phyloP scores from a whole-genome alignment of 23 red algal genomes.

The Gracilaria gracilis region DNA sequence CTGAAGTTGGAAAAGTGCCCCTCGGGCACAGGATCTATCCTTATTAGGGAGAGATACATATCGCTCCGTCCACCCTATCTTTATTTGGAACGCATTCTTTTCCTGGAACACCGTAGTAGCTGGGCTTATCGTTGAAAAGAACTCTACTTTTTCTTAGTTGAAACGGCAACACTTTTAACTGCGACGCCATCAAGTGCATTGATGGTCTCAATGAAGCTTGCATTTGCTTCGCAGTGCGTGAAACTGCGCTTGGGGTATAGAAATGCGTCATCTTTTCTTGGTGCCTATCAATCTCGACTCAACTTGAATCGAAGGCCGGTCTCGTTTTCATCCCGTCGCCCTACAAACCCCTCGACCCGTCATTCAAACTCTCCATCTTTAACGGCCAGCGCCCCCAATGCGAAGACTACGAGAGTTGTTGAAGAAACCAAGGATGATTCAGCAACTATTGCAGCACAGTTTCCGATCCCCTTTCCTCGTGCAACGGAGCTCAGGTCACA shows the following conservation, averaged over 20 bases:
- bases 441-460: background rate
- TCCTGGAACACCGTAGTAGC: too few relatives aligned
- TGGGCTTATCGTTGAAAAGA: too few relatives aligned
- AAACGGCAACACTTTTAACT: too few relatives aligned
- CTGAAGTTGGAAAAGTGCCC: too few relatives aligned
- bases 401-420: background rate
- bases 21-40: too few relatives aligned
- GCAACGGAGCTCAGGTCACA: slow-evolving; percentile 81
- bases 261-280: slow-evolving; percentile 32
- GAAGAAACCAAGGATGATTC: slow-evolving; percentile 9
- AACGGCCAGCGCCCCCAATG: background rate
- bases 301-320: background rate
- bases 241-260: slow-evolving; percentile 19
- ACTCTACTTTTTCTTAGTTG: too few relatives aligned
- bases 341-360: background rate
- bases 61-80: too few relatives aligned
- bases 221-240: slow-evolving; percentile 5
- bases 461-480: slow-evolving; percentile 21
- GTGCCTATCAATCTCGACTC: slow-evolving; percentile 29
- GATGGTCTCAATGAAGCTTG: slow-evolving; percentile 44
- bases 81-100: too few relatives aligned
- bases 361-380: background rate
- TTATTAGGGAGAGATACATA: too few relatives aligned
- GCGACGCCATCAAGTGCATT: too few relatives aligned
- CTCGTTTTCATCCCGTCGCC: background rate